Conservation (phyloP, 2,329 filamentous ascomycete species). For the Fusarium domesticum region DNA sequence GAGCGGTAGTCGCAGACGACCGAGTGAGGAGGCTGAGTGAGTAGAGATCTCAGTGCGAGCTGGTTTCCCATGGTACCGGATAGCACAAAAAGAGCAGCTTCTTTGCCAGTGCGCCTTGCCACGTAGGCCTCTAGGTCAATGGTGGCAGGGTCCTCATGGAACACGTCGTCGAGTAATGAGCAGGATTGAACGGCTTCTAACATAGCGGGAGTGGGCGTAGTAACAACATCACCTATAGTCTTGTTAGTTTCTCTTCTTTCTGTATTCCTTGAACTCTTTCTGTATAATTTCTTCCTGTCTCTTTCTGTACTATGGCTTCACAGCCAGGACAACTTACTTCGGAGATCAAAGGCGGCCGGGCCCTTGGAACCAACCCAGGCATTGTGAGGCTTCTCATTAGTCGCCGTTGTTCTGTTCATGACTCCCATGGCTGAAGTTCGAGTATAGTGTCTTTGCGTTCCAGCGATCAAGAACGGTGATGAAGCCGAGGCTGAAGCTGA, state of each 20-base stretch:
- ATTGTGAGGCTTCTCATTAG: constrained; percentile 21
- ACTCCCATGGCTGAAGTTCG: constrained; percentile 14
- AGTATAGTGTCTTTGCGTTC: constrained; percentile 1
- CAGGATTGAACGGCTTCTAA: constrained; percentile 71
- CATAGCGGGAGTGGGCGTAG: constrained; percentile 78
- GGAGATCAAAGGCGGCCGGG: constrained; percentile 39
- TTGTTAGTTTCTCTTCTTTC: constrained; percentile 17
- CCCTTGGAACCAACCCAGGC: constrained; percentile 40
- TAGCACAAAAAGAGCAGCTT: constrained; percentile 74
- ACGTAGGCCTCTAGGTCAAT: constrained; percentile 71
- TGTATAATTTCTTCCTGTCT: background rate
- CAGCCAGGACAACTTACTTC: constrained; percentile 33
- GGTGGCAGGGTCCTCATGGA: constrained; percentile 75
- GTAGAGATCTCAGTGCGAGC: constrained; percentile 72
- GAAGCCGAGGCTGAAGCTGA: background rate
- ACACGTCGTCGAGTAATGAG: constrained; percentile 81
- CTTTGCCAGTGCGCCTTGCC: constrained; percentile 70
- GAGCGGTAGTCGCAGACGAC: constrained; percentile 76
- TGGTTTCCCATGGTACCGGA: constrained; percentile 97
- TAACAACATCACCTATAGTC: constrained; percentile 50
- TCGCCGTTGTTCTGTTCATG: constrained; percentile 2
- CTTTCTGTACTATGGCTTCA: background rate
- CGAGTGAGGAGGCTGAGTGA: constrained; percentile 75
- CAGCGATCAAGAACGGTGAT: background rate
- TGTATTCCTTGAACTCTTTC: too few relatives aligned